These are phyloP conservation scores for Botrytis aclada DNA, from an alignment of 2,329 filamentous ascomycete species.

Conservation along the genomic window DNA sequence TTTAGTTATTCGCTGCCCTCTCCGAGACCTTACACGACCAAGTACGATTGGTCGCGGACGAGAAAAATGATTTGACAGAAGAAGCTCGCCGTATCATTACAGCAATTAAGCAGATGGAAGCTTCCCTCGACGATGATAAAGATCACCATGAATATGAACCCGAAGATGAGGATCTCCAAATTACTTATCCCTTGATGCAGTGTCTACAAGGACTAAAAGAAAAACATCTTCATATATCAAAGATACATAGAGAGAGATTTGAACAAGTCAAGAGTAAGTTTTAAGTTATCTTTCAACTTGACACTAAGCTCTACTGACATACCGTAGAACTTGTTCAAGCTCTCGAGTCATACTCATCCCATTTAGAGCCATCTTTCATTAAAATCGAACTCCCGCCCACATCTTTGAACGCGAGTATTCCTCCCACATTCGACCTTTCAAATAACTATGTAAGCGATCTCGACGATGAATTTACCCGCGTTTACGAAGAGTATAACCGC, in stretches of 20 bases:
- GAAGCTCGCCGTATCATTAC: slow-evolving; percentile 84
- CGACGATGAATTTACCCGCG: slow-evolving; percentile 85
- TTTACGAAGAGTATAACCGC: slow-evolving; percentile 94
- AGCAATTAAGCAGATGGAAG: slow-evolving; percentile 89
- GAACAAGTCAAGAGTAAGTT: slow-evolving; percentile 89
- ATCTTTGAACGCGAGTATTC: slow-evolving; percentile 68
- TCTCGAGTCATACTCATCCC: slow-evolving; percentile 92
- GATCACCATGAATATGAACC: slow-evolving; percentile 59
- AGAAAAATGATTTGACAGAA: slow-evolving; percentile 88
- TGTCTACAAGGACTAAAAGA: slow-evolving; percentile 82
- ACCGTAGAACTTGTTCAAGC: slow-evolving; percentile 83
- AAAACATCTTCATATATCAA: slow-evolving; percentile 76
- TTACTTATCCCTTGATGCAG: slow-evolving; percentile 78
- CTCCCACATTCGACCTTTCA: slow-evolving; percentile 88
- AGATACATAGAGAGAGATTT: slow-evolving; percentile 84
- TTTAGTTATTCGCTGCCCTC: slow-evolving; percentile 81
- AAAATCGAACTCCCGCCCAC: slow-evolving; percentile 82
- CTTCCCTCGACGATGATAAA: slow-evolving; percentile 75
- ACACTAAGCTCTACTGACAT: slow-evolving; percentile 22
- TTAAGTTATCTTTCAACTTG: not conserved
- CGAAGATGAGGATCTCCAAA: slow-evolving; percentile 65
- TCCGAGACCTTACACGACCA: slow-evolving; percentile 92
- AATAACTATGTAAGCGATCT: slow-evolving; percentile 81
- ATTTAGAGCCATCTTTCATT: slow-evolving; percentile 87
- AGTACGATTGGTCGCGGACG: slow-evolving; percentile 75